phyloP scores from a whole-genome alignment of 129 eudicot species.

The Escallonia herrerae region DNA sequence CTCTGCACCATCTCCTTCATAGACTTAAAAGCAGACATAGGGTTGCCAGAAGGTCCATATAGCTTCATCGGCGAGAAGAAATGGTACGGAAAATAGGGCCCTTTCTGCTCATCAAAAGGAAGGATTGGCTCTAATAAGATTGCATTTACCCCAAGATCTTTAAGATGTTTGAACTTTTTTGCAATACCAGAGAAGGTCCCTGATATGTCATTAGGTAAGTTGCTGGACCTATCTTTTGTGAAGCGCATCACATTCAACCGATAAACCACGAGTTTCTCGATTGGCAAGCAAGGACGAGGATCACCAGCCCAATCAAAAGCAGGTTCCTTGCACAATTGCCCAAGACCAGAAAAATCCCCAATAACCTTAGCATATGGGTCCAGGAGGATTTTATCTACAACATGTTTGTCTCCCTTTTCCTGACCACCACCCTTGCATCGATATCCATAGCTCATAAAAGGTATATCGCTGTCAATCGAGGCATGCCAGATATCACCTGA shows the following conservation, averaged over 20 bases:
- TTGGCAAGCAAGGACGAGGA: conserved; percentile 46
- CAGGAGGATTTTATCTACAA: conserved; percentile 27
- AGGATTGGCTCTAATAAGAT: conserved; percentile 71
- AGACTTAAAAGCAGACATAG: conserved; percentile 34
- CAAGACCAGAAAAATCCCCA: conserved; percentile 33
- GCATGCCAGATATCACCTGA: conserved; percentile 97
- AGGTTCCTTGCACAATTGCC: conserved; percentile 47
- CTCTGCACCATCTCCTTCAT: conserved; percentile 88
- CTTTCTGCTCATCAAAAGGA: conserved; percentile 53
- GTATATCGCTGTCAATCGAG: conserved; percentile 35
- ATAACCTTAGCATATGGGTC: conserved; percentile 82
- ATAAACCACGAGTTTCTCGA: conserved; percentile 79
- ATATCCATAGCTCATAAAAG: conserved; percentile 69
- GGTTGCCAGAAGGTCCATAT: conserved; percentile 44
- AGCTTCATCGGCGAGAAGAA: conserved; percentile 56
- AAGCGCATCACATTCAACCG: conserved; percentile 72
- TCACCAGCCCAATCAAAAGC: conserved; percentile 83
- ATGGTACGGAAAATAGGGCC: conserved; percentile 80
- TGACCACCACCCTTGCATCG: conserved; percentile 37
- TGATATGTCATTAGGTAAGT: conserved; percentile 40
- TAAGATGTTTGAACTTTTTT: conserved; percentile 69
- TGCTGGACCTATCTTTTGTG: conserved; percentile 62
- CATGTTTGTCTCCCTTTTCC: conserved; percentile 14
- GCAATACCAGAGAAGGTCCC: conserved; percentile 71
- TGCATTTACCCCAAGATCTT: conserved; percentile 72